Evolutionary conservation across 2,329 filamentous ascomycete genomes (phyloP).

Genomic region (Hymenoscyphus linearis): DNA sequence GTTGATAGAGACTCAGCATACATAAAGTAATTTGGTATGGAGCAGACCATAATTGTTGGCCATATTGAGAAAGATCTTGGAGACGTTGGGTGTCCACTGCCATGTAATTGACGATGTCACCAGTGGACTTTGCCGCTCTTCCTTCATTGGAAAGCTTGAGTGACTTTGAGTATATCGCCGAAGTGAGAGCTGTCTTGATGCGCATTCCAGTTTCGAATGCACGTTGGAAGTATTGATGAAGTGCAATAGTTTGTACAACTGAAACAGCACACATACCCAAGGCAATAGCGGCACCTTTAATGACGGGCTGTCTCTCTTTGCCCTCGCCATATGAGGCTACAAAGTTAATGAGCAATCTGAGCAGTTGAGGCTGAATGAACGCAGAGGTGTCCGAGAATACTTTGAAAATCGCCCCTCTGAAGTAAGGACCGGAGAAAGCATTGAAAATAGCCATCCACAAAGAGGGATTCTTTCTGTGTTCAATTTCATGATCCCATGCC

Average conservation of each 20-base stretch:
- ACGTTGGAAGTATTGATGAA: constrained; percentile 97
- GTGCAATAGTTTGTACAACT: constrained; percentile 76
- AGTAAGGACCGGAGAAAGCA: constrained; percentile 81
- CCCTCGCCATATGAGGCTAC: constrained; percentile 67
- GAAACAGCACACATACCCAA: constrained; percentile 89
- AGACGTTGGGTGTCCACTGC: constrained; percentile 94
- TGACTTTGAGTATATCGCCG: constrained; percentile 89
- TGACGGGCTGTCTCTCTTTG: constrained; percentile 64
- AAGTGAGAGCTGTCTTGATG: constrained; percentile 84
- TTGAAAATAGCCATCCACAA: constrained; percentile 82
- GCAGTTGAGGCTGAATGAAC: constrained; percentile 85
- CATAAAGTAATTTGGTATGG: constrained; percentile 95
- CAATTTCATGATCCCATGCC: constrained; percentile 71
- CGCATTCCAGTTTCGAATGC: constrained; percentile 95
- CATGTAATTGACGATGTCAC: constrained; percentile 99
- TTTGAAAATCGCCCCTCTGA: constrained; percentile 80
- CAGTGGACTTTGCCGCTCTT: constrained; percentile 79
- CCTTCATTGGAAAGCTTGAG: constrained; percentile 90
- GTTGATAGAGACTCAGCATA: constrained; percentile 90
- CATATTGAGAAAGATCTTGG: constrained; percentile 91
- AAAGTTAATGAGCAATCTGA: constrained; percentile 78
- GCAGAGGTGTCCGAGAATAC: constrained; percentile 78
- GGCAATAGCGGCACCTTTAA: constrained; percentile 82
- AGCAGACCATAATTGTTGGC: constrained; percentile 92
- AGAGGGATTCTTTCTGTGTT: constrained; percentile 66